These are phyloP conservation scores for Candida sithepensis DNA, from an alignment of 805 yeast species.

Conservation along the genomic window DNA sequence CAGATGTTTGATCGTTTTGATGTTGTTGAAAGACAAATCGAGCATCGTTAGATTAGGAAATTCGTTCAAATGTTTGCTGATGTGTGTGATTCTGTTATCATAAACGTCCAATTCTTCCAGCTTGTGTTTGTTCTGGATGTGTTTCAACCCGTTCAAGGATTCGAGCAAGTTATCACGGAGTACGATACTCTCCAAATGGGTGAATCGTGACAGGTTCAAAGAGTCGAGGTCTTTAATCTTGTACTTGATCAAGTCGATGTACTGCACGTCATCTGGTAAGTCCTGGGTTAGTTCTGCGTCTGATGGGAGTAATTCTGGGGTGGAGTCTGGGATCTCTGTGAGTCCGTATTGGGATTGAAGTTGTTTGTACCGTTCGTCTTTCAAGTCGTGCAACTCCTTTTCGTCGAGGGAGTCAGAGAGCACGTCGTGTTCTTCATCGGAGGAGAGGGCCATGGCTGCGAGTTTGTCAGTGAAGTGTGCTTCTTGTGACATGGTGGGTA, in stretches of 20 bases:
- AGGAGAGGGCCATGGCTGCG: conserved; percentile 1
- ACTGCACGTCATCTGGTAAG: conserved; percentile 52
- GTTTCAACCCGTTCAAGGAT: conserved; percentile 67
- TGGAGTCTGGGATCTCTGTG: conserved; percentile 35
- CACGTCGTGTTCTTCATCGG: conserved; percentile 9
- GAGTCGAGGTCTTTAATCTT: conserved; percentile 63
- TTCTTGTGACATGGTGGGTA: background rate
- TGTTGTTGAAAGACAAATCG: conserved; percentile 88
- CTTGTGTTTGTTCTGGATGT: conserved; percentile 43
- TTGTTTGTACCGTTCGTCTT: conserved; percentile 13
- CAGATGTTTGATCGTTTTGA: conserved; percentile 78
- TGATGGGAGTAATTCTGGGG: conserved; percentile 56
- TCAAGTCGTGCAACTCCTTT: conserved; percentile 14
- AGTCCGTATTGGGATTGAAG: conserved; percentile 27
- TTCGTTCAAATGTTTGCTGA: conserved; percentile 64
- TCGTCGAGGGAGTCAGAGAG: conserved; percentile 10
- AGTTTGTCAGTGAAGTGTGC: background rate
- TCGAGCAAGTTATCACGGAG: conserved; percentile 82
- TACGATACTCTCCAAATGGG: conserved; percentile 54
- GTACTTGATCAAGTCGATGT: conserved; percentile 65
- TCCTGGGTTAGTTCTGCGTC: conserved; percentile 64
- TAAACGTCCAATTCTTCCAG: conserved; percentile 82
- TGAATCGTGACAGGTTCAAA: conserved; percentile 55
- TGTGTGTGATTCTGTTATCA: conserved; percentile 87
- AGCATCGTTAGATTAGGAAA: conserved; percentile 54